These are phyloP conservation scores for Salvia rosmarinus DNA, from an alignment of 257 asterid genomes.

Conservation along the genomic window DNA sequence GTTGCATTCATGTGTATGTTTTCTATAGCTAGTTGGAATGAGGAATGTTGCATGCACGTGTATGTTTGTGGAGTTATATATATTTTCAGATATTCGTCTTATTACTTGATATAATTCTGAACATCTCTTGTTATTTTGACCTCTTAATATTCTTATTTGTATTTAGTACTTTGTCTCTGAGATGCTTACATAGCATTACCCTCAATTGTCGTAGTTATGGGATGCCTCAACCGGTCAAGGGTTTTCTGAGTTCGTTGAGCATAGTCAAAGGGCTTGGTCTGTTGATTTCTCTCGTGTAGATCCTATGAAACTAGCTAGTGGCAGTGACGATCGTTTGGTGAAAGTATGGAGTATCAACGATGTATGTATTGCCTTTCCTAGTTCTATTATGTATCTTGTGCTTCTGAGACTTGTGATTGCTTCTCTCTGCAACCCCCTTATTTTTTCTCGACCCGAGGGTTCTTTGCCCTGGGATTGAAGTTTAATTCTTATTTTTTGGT, in stretches of 20 bases:
- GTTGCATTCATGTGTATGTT: not conserved
- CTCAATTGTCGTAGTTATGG: constrained; percentile 75
- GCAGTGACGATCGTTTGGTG: constrained; percentile 90
- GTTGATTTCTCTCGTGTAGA: constrained; percentile 84
- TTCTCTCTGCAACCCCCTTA: not conserved
- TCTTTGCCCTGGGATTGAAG: constrained; percentile 18
- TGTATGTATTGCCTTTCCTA: constrained; percentile 49
- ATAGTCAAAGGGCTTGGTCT: constrained; percentile 92
- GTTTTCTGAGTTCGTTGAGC: constrained; percentile 64
- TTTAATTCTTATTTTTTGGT: constrained; percentile 15
- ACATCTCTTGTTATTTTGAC: constrained; percentile 6
- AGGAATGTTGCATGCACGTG: not conserved
- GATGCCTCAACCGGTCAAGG: constrained; percentile 86
- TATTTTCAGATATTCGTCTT: not conserved
- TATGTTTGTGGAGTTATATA: not conserved
- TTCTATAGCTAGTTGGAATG: constrained; percentile 6
- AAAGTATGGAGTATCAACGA: constrained; percentile 91
- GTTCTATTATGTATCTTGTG: constrained; percentile 22
- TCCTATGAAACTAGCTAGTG: constrained; percentile 86
- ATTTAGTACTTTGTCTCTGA: constrained; percentile 24
- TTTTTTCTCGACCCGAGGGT: not conserved
- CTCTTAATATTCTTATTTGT: constrained; percentile 22
- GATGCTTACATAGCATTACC: constrained; percentile 36
- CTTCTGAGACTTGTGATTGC: constrained; percentile 23
- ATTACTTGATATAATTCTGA: constrained; percentile 7